A percentile compares a stretch with the other conserved stretches of the same genome.
phyloP scores from a whole-genome alignment of 352 stramenopile genomes.

The Globisporangium mamillatum region DNA sequence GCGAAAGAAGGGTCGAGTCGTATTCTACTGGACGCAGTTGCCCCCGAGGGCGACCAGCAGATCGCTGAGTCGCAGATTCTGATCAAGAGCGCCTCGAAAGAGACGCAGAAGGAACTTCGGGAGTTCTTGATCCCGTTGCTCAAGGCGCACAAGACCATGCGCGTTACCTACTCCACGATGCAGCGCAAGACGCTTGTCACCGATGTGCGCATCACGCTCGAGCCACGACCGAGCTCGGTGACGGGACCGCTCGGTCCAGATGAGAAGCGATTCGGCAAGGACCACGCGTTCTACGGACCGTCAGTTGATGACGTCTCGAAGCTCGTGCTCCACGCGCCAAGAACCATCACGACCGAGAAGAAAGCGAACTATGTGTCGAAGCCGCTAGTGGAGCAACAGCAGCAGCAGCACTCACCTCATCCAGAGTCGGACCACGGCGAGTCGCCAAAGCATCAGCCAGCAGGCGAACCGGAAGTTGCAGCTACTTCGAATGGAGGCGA shows the following conservation, averaged over 20 bases:
- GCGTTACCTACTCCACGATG: conserved; percentile 66
- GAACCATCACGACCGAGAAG: conserved; percentile 46
- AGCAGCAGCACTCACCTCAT: not conserved
- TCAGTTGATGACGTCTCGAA: conserved; percentile 61
- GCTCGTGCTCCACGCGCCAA: conserved; percentile 63
- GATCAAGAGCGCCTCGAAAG: conserved; percentile 45
- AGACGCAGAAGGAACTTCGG: conserved; percentile 53
- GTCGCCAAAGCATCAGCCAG: conserved; percentile 15
- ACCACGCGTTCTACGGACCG: conserved; percentile 70
- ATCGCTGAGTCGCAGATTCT: conserved; percentile 72
- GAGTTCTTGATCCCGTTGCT: conserved; percentile 69
- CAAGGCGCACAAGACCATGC: conserved; percentile 65
- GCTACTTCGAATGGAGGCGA: conserved; percentile 9
- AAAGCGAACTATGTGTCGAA: conserved; percentile 79
- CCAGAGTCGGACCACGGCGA: not conserved
- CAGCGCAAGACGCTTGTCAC: conserved; percentile 73
- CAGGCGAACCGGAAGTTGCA: conserved; percentile 11
- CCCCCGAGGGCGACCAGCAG: conserved; percentile 35
- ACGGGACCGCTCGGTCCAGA: conserved; percentile 47
- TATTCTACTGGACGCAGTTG: conserved; percentile 53
- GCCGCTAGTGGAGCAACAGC: conserved; percentile 23
- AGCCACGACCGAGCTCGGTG: conserved; percentile 63
- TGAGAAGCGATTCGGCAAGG: conserved; percentile 62
- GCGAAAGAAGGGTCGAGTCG: conserved; percentile 60
- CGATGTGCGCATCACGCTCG: conserved; percentile 75